Conservation (phyloP, 2,329 filamentous ascomycete genomes). For the Ophiostoma australiae region DNA sequence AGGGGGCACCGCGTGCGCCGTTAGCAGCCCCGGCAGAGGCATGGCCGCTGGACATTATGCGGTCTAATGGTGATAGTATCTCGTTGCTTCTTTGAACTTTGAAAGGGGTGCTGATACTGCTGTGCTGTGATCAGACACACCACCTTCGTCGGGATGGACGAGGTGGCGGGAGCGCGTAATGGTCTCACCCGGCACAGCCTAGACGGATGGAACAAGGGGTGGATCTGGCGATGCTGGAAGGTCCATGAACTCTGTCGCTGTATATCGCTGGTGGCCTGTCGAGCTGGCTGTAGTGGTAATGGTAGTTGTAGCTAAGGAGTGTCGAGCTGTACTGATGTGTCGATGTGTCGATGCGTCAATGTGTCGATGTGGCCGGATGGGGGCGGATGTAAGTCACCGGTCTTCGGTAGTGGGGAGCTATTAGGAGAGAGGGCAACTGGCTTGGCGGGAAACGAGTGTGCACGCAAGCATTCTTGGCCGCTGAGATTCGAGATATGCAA, state of each 20-base stretch:
- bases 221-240: neutral
- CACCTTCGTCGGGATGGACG: conserved; percentile 24
- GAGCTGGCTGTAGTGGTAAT: neutral
- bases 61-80: neutral
- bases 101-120: neutral
- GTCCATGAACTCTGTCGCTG: conserved; percentile 6
- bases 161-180: conserved; percentile 18
- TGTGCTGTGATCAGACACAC: conserved; percentile 14
- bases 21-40: conserved; percentile 1
- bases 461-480: conserved; percentile 5
- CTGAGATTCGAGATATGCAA: neutral
- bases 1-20: conserved; percentile 16
- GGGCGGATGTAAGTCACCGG: conserved; percentile 13
- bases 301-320: neutral
- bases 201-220: conserved; percentile 6
- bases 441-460: neutral
- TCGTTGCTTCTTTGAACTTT: neutral
- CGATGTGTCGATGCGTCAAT: neutral
- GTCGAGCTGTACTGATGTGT: neutral
- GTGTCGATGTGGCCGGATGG: conserved; percentile 9
- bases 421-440: neutral
- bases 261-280: neutral
- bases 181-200: conserved; percentile 13
- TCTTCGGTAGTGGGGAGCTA: conserved; percentile 5
- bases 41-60: neutral